Evolutionary conservation across 1,284 basidiomycete species (phyloP), one percentile per base, ranked within the genome.

Genomic region (Ustilago sp.): DNA sequence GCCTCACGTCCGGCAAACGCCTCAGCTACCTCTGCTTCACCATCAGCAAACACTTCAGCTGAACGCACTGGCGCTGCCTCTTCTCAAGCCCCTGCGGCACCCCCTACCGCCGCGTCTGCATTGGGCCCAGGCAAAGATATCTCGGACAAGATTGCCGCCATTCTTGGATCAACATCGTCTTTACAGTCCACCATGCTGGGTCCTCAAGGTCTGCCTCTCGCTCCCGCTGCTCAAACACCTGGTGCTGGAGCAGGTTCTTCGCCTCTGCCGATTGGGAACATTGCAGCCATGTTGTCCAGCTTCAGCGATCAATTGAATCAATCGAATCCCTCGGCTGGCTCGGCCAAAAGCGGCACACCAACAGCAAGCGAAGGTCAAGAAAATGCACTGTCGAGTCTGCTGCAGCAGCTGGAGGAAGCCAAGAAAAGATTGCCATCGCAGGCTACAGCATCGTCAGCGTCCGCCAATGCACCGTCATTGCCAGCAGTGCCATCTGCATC

Each of bases 81-180:
- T 41, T 5, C 51, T n/a, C 50, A 45, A n/a, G 15, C 41, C 8
- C 45, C 55, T 34, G 15, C 61, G 9, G 32, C 67, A 8, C 35
- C 59, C 13, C n/a, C 63, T 5, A 32, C 62, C 4, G 8, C 55
- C n/a, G 39, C 50, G 35, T 38, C 63, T 3, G 39, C 50, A 4
- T 11, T 55, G 2, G 55, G 54, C 7, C 54, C 68, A 13, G 50
- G 62, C 61, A 76, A 76, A 17, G 74, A 76, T 45, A 65, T 76
- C 32, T 76, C 68, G 23, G 68, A 66, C 62, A 71, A 68, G 61
- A 76, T 76, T 53, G 74, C 74, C 12, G 68, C 74, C 43, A 71
- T 76, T 39, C 65, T 76, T 17, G 74, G 74, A 23, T 76, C 74
- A 3, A 55, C 68, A 17, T 41, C 68, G 11, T 60, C 68, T 17